A percentile compares a stretch with the other conserved stretches of the same genome.
phyloP scores from a whole-genome alignment of 78 protist genomes.

The Polysphondylium violaceum region DNA sequence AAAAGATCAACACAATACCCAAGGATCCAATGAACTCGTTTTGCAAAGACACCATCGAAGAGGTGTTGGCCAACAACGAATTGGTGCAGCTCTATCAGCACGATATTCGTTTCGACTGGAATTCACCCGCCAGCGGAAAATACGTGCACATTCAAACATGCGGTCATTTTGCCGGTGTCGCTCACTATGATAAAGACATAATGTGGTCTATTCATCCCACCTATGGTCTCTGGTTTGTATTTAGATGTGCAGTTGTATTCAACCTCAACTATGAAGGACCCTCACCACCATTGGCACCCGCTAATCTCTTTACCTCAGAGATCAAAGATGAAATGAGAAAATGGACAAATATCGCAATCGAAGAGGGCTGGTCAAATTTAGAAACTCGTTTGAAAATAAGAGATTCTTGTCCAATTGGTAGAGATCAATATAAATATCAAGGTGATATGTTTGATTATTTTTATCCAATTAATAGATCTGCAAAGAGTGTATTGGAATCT shows the following conservation, averaged over 20 bases:
- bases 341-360: conserved; percentile 44
- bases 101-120: conserved; percentile 67
- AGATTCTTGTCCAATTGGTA: conserved; percentile 72
- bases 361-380: conserved; percentile 73
- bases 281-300: conserved; percentile 3
- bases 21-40: conserved; percentile 80
- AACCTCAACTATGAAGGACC: not conserved
- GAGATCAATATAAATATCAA: conserved; percentile 32
- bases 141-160: conserved; percentile 81
- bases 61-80: not conserved
- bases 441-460: conserved; percentile 81
- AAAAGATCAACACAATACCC: conserved; percentile 1
- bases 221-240: conserved; percentile 82
- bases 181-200: conserved; percentile 66
- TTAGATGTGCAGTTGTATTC: conserved; percentile 40
- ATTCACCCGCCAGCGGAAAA: conserved; percentile 57
- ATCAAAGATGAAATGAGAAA: conserved; percentile 20
- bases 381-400: conserved; percentile 66
- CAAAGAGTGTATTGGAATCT: conserved; percentile 37
- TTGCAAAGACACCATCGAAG: conserved; percentile 51
- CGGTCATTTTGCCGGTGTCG: conserved; percentile 79
- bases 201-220: conserved; percentile 77
- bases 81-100: not conserved
- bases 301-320: not conserved
- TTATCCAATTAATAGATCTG: conserved; percentile 53